A percentile compares a stretch with the other conserved stretches of the same genome.
These are phyloP conservation scores for Karstenula rhodostoma DNA, from an alignment of 2,329 filamentous ascomycete genomes.

Conservation along the genomic window DNA sequence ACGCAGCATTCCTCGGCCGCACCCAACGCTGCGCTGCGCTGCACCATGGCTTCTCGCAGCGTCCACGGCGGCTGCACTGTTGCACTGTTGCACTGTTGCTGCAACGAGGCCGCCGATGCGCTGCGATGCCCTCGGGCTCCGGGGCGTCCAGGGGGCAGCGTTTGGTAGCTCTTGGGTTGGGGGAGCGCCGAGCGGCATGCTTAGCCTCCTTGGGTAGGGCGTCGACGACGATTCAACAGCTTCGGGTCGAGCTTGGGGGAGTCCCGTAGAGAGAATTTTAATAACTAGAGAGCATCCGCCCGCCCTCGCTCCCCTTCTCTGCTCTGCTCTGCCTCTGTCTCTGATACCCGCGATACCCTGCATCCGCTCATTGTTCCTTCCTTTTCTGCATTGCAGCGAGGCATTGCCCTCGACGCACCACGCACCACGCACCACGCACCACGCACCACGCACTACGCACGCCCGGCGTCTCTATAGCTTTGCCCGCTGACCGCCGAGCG, in stretches of 20 bases:
- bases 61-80: neutral
- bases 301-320: slow-evolving; percentile 17
- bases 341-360: slow-evolving; percentile 17
- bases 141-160: slow-evolving; percentile 28
- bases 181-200: slow-evolving; percentile 10
- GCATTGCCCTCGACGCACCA: neutral
- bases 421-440: slow-evolving; percentile 5
- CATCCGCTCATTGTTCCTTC: slow-evolving; percentile 7
- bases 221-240: slow-evolving; percentile 44
- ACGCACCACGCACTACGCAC: slow-evolving; percentile 8
- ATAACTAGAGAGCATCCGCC: slow-evolving; percentile 27
- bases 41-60: neutral
- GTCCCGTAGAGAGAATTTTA: slow-evolving; percentile 36
- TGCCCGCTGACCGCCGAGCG: slow-evolving; percentile 22
- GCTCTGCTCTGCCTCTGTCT: slow-evolving; percentile 15
- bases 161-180: slow-evolving; percentile 26
- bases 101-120: neutral
- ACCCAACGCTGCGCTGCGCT: neutral
- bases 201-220: slow-evolving; percentile 37
- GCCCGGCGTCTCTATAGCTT: slow-evolving; percentile 22
- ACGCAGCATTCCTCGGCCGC: neutral
- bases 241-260: slow-evolving; percentile 42
- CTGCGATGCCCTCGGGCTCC: slow-evolving; percentile 22
- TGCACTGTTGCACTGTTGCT: neutral
- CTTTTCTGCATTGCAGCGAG: neutral